phyloP scores from a whole-genome alignment of 1,139 yeast genomes.

The Kodamaea ohmeri region DNA sequence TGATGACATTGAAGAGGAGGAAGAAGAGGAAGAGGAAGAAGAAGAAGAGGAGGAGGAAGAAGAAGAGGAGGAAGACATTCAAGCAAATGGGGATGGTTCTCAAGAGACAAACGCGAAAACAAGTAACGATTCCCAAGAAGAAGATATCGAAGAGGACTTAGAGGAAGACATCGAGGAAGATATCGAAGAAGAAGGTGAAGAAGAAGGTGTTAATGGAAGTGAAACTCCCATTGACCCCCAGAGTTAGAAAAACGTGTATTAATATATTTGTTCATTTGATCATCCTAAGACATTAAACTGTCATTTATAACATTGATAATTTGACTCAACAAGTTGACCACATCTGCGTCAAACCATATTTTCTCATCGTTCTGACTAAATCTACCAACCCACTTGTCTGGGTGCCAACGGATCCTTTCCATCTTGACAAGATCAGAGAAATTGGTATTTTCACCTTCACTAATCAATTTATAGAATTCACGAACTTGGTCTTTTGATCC shows the following conservation, averaged over 20 bases:
- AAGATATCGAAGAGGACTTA: conserved; percentile 14
- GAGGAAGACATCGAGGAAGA: conserved; percentile 17
- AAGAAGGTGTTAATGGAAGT: conserved; percentile 17
- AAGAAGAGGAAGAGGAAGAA: conserved; percentile 58
- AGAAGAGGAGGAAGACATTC: conserved; percentile 51
- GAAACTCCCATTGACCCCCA: conserved; percentile 18
- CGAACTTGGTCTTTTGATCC: conserved; percentile 22
- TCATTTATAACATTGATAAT: conserved; percentile 25
- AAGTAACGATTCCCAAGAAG: conserved; percentile 29
- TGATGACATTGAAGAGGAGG: conserved; percentile 54
- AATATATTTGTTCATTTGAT: conserved; percentile 4
- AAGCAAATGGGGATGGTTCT: conserved; percentile 33
- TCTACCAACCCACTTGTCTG: conserved; percentile 50
- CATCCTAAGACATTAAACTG: conserved; percentile 1
- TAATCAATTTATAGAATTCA: conserved; percentile 28
- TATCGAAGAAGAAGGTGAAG: conserved; percentile 13
- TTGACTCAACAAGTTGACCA: conserved; percentile 33
- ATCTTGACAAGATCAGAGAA: conserved; percentile 33
- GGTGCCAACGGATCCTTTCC: conserved; percentile 69
- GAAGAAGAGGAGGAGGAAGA: conserved; percentile 56
- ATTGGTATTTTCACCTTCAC: conserved; percentile 12
- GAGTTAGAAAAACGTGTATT: neutral
- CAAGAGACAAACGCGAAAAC: conserved; percentile 26
- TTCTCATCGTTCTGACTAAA: conserved; percentile 13
- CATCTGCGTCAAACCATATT: conserved; percentile 21